Percentiles rank a stretch among this genome's conserved stretches.
phyloP scores from a whole-genome alignment of 768 basidiomycete species.

The Amanita rimosa region DNA sequence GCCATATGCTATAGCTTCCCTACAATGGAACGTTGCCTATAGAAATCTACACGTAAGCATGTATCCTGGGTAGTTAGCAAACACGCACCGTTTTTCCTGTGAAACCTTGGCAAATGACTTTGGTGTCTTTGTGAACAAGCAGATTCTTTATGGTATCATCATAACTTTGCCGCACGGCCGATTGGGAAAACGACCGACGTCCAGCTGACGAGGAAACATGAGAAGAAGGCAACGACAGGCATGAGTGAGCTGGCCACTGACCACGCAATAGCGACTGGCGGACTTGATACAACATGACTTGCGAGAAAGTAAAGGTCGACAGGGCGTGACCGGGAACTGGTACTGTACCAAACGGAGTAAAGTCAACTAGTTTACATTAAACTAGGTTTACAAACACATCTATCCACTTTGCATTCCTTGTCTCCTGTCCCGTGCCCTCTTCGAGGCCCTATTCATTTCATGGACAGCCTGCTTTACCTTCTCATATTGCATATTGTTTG shows the following conservation, averaged over 20 bases:
- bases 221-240: not conserved
- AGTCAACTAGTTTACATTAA: not conserved
- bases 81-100: conserved; percentile 86
- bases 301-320: conserved; percentile 6
- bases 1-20: conserved; percentile 88
- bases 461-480: conserved; percentile 77
- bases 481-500: conserved; percentile 57
- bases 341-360: not conserved
- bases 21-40: conserved; percentile 94
- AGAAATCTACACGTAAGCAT: not conserved
- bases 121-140: conserved; percentile 88
- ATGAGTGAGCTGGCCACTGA: conserved; percentile 18
- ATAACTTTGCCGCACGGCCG: conserved; percentile 66
- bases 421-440: conserved; percentile 62
- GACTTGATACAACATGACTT: conserved; percentile 48
- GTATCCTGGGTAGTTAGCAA: not conserved
- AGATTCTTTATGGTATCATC: conserved; percentile 88
- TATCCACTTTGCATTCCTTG: conserved; percentile 27
- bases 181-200: conserved; percentile 75
- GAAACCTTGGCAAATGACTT: conserved; percentile 83
- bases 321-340: not conserved
- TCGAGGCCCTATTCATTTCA: conserved; percentile 57
- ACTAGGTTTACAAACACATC: conserved; percentile 3
- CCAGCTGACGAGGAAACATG: conserved; percentile 28
- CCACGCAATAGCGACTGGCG: conserved; percentile 45